Evolutionary conservation across 225 moss, liverwort and hornwort genomes (phyloP), one percentile per base, ranked within the genome.

Genomic region (Lunularia cruciata): DNA sequence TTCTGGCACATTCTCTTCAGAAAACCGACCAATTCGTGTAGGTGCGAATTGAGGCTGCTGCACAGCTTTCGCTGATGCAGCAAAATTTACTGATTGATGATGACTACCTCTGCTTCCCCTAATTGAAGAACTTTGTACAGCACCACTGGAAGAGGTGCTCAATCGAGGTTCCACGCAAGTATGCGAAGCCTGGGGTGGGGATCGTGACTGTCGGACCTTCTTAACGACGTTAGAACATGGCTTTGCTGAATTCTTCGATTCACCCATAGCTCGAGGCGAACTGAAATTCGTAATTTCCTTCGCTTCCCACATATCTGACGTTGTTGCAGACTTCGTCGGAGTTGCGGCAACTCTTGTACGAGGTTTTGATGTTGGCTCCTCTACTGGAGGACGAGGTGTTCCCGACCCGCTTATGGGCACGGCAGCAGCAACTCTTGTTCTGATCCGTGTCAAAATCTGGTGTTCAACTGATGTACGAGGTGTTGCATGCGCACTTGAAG

Each of bases 201-300:
- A 80, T 63, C 69, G 55, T 52, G 79, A 49, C 52, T 46, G 67
- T 23, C 67, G 52, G 0, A 48, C 71, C 60, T 61, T 47, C 68
- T 47, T 68, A 26, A 74, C 69, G n/a, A 27, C 55, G 25, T 15
- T 57, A 3, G 69, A 56, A 14, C 55, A 55, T 7, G 69, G 39
- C 38, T 26, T 23, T 6, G 57, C 69, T 8, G 47, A 11, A 11
- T 62, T 72, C 48, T 62, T 72, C 15, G 62, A 53, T 36, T 63
- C 63, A 25, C 26, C 60, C 13, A 33, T 42, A 18, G 49, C 26
- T 15, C 60, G 33, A 40, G 48, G 72, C 18, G 62, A 34, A n/a
- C 47, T 63, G 42, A 43, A 46, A 23, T 77, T 77, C 9, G 78
- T 78, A 28, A 78, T 73, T 22, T 78, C 78, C 51, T 64, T 69